Evolutionary conservation across 257 asterid species (phyloP), one percentile per base, ranked within the genome.

Genomic region (Solanum ossicruentum): DNA sequence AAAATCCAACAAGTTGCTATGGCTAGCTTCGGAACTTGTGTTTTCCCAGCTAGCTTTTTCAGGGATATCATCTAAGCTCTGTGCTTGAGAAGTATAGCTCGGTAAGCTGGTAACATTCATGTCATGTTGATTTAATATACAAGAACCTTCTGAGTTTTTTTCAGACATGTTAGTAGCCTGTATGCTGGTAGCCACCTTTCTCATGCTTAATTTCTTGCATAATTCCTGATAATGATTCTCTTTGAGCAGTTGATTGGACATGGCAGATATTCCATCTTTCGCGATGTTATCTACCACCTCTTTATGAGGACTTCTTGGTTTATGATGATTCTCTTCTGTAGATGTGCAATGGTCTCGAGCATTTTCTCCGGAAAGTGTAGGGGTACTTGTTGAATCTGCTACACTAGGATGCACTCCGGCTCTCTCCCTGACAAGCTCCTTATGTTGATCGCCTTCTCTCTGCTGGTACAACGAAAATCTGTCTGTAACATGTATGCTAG

Each of bases 401-500:
- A 84, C 85, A 73, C 78, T 78, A 28, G 82, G 86, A 66, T 66
- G 86, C 60, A 84, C 72, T 56, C 83, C 87, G 21, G 88, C 18
- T 84, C 84, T 69, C 86, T 87, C 91, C 91, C 95, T 94, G 84
- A 23, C 10, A 23, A 75, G 43, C 8, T 41, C 69, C 75, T 89
- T 84, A 79, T 47, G 49, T 41, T 1, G 85, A 88, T 71, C 63
- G 85, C 83, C 55, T 83, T 41, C 51, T 61, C 65, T 82, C 91
- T 51, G 51, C 23, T 71, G 80, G 41, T 71, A 5, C 41, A 55
- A 41, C 2, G 32, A 43, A 18, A 41, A 0, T 20, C 6, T 43
- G 13, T 43, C 43, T 43, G 36, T 8, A 61, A 23, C 61, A 39
- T 32, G 69, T 39, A 67, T 32, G 28, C 11, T 43, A 71, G 80